phyloP scores from a whole-genome alignment of 192 early-diverging fungal species.

The Fimicolochytrium jonesii region DNA sequence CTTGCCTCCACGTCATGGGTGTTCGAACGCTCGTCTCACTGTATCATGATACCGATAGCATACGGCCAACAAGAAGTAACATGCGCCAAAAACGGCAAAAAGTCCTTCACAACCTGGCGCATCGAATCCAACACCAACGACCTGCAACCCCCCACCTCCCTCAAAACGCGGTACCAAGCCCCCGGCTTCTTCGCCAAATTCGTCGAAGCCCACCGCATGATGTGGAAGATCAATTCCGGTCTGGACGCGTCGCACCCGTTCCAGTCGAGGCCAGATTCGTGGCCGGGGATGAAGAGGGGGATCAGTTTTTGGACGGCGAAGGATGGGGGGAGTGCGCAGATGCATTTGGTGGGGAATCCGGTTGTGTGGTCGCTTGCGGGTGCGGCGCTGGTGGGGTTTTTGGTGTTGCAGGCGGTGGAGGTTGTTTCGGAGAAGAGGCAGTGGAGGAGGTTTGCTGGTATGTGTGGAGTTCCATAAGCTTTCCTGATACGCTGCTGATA shows the following conservation, averaged over 20 bases:
- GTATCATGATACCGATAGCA: slow-evolving; percentile 8
- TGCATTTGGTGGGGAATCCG: slow-evolving; percentile 56
- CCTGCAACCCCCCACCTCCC: slow-evolving; percentile 29
- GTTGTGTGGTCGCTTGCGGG: slow-evolving; percentile 39
- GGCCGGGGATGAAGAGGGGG: slow-evolving; percentile 44
- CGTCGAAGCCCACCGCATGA: slow-evolving; percentile 41
- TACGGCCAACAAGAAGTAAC: slow-evolving; percentile 86
- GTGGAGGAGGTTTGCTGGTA: no score
- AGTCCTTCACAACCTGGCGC: slow-evolving; percentile 25
- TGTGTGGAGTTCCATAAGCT: no score
- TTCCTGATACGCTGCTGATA: no score
- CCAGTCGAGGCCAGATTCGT: slow-evolving; percentile 44
- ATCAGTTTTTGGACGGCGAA: slow-evolving; percentile 56
- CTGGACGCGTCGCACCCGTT: slow-evolving; percentile 48
- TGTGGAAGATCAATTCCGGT: slow-evolving; percentile 50
- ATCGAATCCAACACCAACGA: slow-evolving; percentile 39
- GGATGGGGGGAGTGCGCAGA: slow-evolving; percentile 23
- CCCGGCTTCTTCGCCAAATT: slow-evolving; percentile 48
- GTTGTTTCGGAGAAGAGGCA: slow-evolving; percentile 32
- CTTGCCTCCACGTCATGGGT: no score
- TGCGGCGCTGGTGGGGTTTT: slow-evolving; percentile 21
- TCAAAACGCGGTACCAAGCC: slow-evolving; percentile 35
- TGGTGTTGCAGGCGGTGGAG: slow-evolving; percentile 13
- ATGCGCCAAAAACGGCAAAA: slow-evolving; percentile 70
- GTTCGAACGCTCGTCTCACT: no score